Evolutionary conservation across 2,329 filamentous ascomycete species (phyloP), one percentile per base, ranked within the genome.

Genomic region (Shiraia bambusicola): DNA sequence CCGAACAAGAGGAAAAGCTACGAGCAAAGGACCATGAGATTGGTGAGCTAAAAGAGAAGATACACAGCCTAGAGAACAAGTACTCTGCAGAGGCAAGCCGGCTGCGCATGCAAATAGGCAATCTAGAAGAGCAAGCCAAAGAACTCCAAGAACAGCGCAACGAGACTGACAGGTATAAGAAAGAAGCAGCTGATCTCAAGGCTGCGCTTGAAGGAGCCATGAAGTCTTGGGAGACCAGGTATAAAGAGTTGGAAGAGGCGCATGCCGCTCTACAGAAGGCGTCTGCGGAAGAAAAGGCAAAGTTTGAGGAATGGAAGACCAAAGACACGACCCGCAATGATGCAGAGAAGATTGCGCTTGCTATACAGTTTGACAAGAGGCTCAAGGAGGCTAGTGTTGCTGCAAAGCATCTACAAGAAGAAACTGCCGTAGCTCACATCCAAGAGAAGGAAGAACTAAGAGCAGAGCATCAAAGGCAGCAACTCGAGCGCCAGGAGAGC

Each of bases 1-100:
- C 63, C 29, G 74, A 78, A 44, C 74, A 79, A 46, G 71, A 76
- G 34, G 74, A 78, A 45, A 72, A 70, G 22, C 56, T 79, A 26
- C 72, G 74, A 60, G 70, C 71, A 37, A 79, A 79, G 54, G 76
- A 80, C 34, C 58, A 63, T 34, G 75, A 80, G 49, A 77, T 81
- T 40, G 71, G 75, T 47, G 69, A 72, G 11, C 52, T 80, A 47
- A 75, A 75, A 40, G 69, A 72, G 16, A 76, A 77, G 52, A 69
- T 79, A 54, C 69, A 72, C 31, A 72, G 71, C 32, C 66, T 75
- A 13, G 72, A 74, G 33, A 72, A 72, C 37, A 74, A 77, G 43
- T 74, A 75, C 45, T 73, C 74, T 0, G 69, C 71, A 32, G 77
- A 81, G 50, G 71, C 67, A 37, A 75, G 68, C 37, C 73, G 76